Base-by-base conservation (phyloP, 257 asterid species). In the Knoxia roxburghii region DNA sequence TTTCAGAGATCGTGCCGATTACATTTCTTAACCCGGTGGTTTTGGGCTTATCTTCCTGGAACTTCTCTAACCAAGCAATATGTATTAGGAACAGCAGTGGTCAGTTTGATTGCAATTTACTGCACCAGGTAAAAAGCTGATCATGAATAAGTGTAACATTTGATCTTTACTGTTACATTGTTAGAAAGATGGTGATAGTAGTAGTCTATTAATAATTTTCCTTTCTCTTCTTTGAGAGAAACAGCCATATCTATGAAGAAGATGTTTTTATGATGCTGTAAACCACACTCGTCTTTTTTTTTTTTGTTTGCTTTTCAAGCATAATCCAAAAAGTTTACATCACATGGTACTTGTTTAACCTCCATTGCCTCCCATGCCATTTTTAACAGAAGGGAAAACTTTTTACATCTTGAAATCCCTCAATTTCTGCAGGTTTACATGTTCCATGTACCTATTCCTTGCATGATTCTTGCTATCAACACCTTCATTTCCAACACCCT, bases 1-100 rank as follows among this genome's bases (percentile, higher is more conserved):
- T 90, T 90, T 56, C 84, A 57, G 48, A 79, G 87, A 40, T 78
- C 85, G 69, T 85, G 92, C 66, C 82, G 75, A 73, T 51, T 85
- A 64, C 75, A 68, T 49, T 90, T 93, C 78, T 69, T 82, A 60
- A 69, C 76, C 33, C 81, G 77, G 39, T 88, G 95, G 95, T 49
- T 77, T 29, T 80, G 82, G 78, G 85, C 83, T 54, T 93, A 70
- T 66, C 8, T 80, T 62, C 48, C 65, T 68, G 69, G 73, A 53
- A 23, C 45, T 21, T 43, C 83, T 51, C 66, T 72, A 18, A n/a
- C 56, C 53, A 80, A 79, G 73, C 77, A 59, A 35, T 73, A 32
- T 24, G 70, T 21, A 27, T 57, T 77, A 29, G 75, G 70, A 50
- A 78, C 56, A 29, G 75, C 74, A 67, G 78, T 83, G 29, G 91